These are phyloP conservation scores for Passalora sequoiae DNA, from an alignment of 2,329 filamentous ascomycete species.

Conservation along the genomic window DNA sequence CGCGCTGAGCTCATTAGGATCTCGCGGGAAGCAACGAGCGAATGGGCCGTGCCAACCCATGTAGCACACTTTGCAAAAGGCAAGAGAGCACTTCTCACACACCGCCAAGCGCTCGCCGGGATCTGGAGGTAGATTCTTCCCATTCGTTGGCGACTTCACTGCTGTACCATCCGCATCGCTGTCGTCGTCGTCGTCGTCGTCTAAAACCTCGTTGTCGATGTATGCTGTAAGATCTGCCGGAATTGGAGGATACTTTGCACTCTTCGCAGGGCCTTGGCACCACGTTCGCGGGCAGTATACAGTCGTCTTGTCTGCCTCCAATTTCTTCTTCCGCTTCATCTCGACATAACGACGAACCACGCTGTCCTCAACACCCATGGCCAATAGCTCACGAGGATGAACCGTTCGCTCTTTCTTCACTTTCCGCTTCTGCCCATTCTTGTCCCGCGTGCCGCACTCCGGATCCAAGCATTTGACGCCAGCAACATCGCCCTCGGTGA, in stretches of 20 bases:
- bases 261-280: slow-evolving; percentile 81
- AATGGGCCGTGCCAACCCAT: slow-evolving; percentile 93
- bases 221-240: slow-evolving; percentile 39
- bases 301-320: slow-evolving; percentile 86
- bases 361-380: slow-evolving; percentile 52
- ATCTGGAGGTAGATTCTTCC: slow-evolving; percentile 24
- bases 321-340: slow-evolving; percentile 84
- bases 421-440: slow-evolving; percentile 24
- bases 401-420: slow-evolving; percentile 63
- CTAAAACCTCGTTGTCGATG: slow-evolving; percentile 32
- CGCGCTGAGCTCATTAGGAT: slow-evolving; percentile 65
- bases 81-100: slow-evolving; percentile 83
- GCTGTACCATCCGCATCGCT: slow-evolving; percentile 13
- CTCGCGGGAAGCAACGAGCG: slow-evolving; percentile 62
- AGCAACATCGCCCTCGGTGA: slow-evolving; percentile 75
- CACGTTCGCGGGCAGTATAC: slow-evolving; percentile 88
- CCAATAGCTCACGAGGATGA: slow-evolving; percentile 72
- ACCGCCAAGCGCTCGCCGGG: slow-evolving; percentile 64
- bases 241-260: slow-evolving; percentile 46
- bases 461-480: slow-evolving; percentile 76
- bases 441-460: slow-evolving; percentile 61
- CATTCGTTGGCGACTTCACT: slow-evolving; percentile 8
- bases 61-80: slow-evolving; percentile 73
- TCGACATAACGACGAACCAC: slow-evolving; percentile 79
- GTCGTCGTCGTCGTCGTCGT: slow-evolving; percentile 35